Evolutionary conservation across 2,329 filamentous ascomycete genomes (phyloP).

Genomic region (Penicillium sp.): DNA sequence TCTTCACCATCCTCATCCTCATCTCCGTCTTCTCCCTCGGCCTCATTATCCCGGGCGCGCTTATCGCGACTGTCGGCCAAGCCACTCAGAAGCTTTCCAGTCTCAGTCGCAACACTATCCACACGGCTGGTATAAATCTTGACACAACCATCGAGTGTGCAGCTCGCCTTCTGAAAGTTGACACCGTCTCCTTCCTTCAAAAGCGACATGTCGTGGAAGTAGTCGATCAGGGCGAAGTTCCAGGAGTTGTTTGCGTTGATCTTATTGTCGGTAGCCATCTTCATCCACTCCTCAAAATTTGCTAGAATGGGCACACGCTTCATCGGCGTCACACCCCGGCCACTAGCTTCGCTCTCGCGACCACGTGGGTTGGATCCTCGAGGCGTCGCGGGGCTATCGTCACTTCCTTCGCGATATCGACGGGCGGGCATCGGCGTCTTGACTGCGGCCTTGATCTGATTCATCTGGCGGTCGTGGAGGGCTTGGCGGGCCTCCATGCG

Average conservation of each 20-base stretch:
- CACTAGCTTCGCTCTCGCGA: constrained; percentile 56
- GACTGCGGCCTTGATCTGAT: constrained; percentile 80
- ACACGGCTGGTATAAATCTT: constrained; percentile 99
- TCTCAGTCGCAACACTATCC: constrained; percentile 97
- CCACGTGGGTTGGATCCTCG: constrained; percentile 40
- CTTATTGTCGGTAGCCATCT: constrained; percentile 99
- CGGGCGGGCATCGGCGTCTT: constrained; percentile 48
- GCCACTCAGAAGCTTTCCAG: constrained; percentile 89
- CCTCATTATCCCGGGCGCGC: constrained; percentile 66
- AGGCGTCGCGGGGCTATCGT: constrained; percentile 57
- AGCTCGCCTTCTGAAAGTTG: constrained; percentile 98
- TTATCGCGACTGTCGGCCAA: constrained; percentile 76
- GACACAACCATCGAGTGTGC: constrained; percentile 94
- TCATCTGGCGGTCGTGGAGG: constrained; percentile 86
- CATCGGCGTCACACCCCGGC: constrained; percentile 86
- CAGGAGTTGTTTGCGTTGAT: constrained; percentile 98
- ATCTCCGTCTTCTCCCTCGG: constrained; percentile 65
- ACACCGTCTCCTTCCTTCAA: constrained; percentile 95
- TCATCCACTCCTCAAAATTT: constrained; percentile 99
- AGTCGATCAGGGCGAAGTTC: constrained; percentile 99
- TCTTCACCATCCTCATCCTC: constrained; percentile 63
- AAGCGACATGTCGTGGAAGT: constrained; percentile 98
- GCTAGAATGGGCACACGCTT: constrained; percentile 93
- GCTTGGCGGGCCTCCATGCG: constrained; percentile 86
- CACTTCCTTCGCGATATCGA: constrained; percentile 43